Evolutionary conservation across 495 filamentous ascomycete species (phyloP).

Genomic region (Ramalina intermedia): DNA sequence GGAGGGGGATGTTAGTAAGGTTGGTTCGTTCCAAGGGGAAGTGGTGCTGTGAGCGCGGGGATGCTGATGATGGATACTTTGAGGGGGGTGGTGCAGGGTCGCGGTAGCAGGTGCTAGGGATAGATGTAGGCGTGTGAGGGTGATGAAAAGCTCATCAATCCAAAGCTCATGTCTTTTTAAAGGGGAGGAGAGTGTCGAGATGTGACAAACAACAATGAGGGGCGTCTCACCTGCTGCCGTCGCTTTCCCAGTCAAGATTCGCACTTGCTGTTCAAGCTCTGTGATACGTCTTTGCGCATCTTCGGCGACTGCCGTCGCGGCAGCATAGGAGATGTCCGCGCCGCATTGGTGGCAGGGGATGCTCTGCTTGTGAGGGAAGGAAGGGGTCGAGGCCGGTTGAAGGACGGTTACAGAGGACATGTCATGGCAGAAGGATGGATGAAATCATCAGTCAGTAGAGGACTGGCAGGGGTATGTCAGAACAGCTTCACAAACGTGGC

Average conservation of each 20-base stretch:
- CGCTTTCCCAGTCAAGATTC: constrained; percentile 59
- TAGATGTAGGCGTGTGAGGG: not conserved
- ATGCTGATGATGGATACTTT: no score
- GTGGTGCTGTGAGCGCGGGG: no score
- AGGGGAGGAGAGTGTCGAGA: not conserved
- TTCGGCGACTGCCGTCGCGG: constrained; percentile 18
- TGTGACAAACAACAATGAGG: constrained; percentile 8
- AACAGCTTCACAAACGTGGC: no score
- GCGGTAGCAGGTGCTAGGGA: no score
- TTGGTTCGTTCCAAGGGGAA: no score
- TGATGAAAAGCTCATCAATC: not conserved
- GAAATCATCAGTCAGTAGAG: no score
- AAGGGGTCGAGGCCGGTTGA: constrained; percentile 11
- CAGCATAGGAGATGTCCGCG: constrained; percentile 22
- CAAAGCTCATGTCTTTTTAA: no score
- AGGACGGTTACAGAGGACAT: constrained; percentile 12
- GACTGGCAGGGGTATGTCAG: no score
- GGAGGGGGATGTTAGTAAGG: no score
- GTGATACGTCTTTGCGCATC: constrained; percentile 54
- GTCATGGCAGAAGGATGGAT: constrained; percentile 3
- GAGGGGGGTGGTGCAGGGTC: no score
- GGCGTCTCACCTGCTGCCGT: constrained; percentile 51
- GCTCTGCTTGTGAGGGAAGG: constrained; percentile 12
- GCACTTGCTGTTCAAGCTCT: constrained; percentile 71
- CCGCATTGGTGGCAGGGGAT: constrained; percentile 33